These are phyloP conservation scores for Termitomyces sp. DNA, from an alignment of 768 basidiomycete genomes.

Conservation along the genomic window DNA sequence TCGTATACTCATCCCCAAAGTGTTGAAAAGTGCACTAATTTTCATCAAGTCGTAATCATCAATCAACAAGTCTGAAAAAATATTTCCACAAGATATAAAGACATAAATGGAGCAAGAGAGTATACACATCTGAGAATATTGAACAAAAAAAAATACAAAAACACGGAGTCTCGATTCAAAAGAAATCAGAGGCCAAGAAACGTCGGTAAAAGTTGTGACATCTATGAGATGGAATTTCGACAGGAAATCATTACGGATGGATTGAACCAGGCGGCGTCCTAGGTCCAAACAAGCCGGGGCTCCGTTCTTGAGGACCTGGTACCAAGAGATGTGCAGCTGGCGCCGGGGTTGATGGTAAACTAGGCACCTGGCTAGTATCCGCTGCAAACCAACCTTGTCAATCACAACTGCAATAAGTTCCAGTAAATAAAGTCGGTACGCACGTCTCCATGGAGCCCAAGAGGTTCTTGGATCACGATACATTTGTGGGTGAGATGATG, in stretches of 20 bases:
- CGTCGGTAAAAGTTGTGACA: background rate
- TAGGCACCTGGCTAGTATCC: slow-evolving; percentile 49
- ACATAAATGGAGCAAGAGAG: background rate
- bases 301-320: slow-evolving; percentile 39
- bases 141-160: background rate
- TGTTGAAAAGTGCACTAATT: too few relatives aligned
- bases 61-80: too few relatives aligned
- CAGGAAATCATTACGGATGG: background rate
- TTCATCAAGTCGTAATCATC: too few relatives aligned
- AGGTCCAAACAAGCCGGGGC: slow-evolving; percentile 75
- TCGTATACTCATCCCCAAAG: too few relatives aligned
- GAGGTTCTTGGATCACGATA: slow-evolving; percentile 40
- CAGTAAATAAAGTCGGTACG: slow-evolving; percentile 22
- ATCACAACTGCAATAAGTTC: slow-evolving; percentile 1
- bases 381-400: slow-evolving; percentile 33
- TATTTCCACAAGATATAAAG: background rate
- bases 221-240: background rate
- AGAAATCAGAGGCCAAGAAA: background rate
- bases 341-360: slow-evolving; percentile 47
- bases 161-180: background rate
- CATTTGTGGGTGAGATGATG: slow-evolving; percentile 8
- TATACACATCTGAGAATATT: background rate
- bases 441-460: slow-evolving; percentile 68
- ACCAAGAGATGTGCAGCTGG: slow-evolving; percentile 53
- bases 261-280: slow-evolving; percentile 48